A percentile compares a stretch with the other conserved stretches of the same genome.
These are phyloP conservation scores for Thelephora aurantiotincta DNA, from an alignment of 768 basidiomycete genomes.

Conservation along the genomic window DNA sequence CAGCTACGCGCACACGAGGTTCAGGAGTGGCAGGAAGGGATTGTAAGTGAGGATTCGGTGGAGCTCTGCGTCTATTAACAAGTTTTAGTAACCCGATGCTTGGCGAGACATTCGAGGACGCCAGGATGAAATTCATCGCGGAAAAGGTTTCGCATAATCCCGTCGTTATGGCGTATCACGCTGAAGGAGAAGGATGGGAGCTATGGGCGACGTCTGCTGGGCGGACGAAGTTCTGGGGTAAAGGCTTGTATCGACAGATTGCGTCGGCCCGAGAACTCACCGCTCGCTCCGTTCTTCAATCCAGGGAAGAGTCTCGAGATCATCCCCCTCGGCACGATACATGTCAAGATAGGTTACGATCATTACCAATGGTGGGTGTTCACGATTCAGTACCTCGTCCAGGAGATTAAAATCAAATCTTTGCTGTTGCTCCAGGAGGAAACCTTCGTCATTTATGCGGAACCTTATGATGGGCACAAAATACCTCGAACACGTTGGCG, in stretches of 20 bases:
- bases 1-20: constrained; percentile 65
- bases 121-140: constrained; percentile 67
- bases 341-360: constrained; percentile 52
- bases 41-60: constrained; percentile 42
- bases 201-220: constrained; percentile 64
- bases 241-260: constrained; percentile 15
- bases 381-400: not conserved
- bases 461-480: constrained; percentile 86
- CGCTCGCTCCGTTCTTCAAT: constrained; percentile 8
- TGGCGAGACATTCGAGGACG: constrained; percentile 78
- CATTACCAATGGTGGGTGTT: constrained; percentile 54
- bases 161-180: constrained; percentile 74
- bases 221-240: constrained; percentile 86
- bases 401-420: not conserved
- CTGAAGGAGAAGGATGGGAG: constrained; percentile 68
- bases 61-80: not conserved
- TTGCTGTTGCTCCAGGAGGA: constrained; percentile 37
- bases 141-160: constrained; percentile 85
- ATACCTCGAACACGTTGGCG: constrained; percentile 76
- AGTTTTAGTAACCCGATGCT: constrained; percentile 66
- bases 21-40: constrained; percentile 74
- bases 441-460: constrained; percentile 78
- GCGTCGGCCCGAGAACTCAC: constrained; percentile 6
- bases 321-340: constrained; percentile 62
- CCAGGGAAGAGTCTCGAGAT: constrained; percentile 84